Evolutionary conservation across 2,329 filamentous ascomycete species (phyloP).

Genomic region (Cladobotryum protrusum): DNA sequence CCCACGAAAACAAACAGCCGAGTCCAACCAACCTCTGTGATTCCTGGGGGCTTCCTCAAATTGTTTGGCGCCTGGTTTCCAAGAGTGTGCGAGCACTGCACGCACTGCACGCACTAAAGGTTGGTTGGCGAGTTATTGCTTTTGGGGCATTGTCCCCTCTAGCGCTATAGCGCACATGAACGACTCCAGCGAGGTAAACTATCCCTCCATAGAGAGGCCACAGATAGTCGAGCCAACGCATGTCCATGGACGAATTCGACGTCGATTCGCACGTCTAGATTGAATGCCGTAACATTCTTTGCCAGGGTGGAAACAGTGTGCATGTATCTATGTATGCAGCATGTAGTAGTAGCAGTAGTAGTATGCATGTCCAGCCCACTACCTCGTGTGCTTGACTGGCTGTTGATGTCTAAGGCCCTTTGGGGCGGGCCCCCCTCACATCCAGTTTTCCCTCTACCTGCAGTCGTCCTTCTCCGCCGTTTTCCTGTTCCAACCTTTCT

Average conservation of each 20-base stretch:
- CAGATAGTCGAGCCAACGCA: background rate
- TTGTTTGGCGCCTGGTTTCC: too few relatives aligned
- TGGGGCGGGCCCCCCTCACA: background rate
- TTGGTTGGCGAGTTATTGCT: too few relatives aligned
- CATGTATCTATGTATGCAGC: background rate
- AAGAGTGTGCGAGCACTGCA: too few relatives aligned
- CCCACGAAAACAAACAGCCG: too few relatives aligned
- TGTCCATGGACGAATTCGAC: background rate
- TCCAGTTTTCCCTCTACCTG: background rate
- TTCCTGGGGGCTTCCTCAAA: too few relatives aligned
- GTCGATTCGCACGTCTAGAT: too few relatives aligned
- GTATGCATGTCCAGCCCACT: background rate
- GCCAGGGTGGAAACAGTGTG: background rate
- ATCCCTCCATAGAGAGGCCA: background rate
- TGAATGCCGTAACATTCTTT: too few relatives aligned
- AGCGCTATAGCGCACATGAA: too few relatives aligned
- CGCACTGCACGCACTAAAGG: too few relatives aligned
- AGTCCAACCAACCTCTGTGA: too few relatives aligned
- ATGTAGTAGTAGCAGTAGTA: background rate
- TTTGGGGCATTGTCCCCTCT: too few relatives aligned
- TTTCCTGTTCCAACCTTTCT: background rate
- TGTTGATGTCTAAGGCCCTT: background rate
- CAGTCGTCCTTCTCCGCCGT: background rate
- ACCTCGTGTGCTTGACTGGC: background rate
- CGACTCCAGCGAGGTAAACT: background rate